Percentiles rank a stretch among this genome's conserved stretches.
phyloP scores from a whole-genome alignment of 257 asterid genomes.

The Catharanthus roseus region DNA sequence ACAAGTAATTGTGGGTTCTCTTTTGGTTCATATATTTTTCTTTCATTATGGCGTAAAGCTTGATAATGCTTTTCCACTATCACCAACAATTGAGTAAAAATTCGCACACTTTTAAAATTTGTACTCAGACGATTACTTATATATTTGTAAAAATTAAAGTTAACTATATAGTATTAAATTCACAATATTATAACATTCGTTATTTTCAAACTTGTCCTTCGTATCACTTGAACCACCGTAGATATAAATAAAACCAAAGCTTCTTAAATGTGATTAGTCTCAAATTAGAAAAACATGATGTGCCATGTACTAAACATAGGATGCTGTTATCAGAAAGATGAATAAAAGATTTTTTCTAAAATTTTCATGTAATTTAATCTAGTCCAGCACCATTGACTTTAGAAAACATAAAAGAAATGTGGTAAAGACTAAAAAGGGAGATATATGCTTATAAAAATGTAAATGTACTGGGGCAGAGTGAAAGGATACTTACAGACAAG shows the following conservation, averaged over 20 bases:
- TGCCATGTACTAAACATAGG: background rate
- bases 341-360: background rate
- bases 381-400: background rate
- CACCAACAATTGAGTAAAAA: too few relatives aligned
- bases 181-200: too few relatives aligned
- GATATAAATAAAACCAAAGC: too few relatives aligned
- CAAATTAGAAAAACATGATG: background rate
- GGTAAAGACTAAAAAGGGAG: too few relatives aligned
- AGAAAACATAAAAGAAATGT: background rate
- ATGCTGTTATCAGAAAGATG: background rate
- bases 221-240: too few relatives aligned
- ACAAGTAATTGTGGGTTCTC: background rate
- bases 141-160: too few relatives aligned
- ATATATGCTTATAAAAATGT: background rate
- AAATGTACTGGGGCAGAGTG: background rate
- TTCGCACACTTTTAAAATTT: too few relatives aligned
- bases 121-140: too few relatives aligned
- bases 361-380: background rate
- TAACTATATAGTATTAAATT: too few relatives aligned
- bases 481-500: background rate
- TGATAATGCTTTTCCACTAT: background rate
- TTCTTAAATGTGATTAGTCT: background rate
- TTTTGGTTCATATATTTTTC: background rate
- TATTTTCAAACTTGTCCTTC: too few relatives aligned
- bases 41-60: background rate